Conservation (phyloP, 768 basidiomycete genomes). For the Leccinum uliginosum region DNA sequence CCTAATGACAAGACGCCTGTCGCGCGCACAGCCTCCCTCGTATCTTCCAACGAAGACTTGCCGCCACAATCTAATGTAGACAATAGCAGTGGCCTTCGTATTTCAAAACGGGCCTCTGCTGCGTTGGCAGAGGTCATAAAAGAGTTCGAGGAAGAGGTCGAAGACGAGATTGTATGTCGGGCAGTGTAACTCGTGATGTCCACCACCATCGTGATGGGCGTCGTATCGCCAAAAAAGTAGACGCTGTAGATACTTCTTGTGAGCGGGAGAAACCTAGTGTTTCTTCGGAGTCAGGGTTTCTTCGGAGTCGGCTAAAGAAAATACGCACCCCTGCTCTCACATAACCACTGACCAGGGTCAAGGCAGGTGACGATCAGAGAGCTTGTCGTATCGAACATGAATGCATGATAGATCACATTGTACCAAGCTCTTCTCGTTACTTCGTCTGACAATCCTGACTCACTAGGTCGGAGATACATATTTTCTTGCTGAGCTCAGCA, state of each 20-base stretch:
- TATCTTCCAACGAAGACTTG: conserved; percentile 32
- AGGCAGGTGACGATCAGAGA: too few relatives aligned
- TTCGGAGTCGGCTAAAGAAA: neutral
- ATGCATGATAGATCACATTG: too few relatives aligned
- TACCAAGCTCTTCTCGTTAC: too few relatives aligned
- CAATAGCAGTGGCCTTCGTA: conserved; percentile 17
- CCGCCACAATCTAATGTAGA: conserved; percentile 16
- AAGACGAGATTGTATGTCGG: conserved; percentile 80
- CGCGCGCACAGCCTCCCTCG: conserved; percentile 40
- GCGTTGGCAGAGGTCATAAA: conserved; percentile 73
- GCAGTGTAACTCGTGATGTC: too few relatives aligned
- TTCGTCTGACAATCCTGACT: too few relatives aligned
- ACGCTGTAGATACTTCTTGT: neutral
- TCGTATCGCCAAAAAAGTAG: neutral
- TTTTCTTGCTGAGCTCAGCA: too few relatives aligned
- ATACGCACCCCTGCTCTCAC: too few relatives aligned
- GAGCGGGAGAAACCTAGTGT: neutral
- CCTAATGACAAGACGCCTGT: conserved; percentile 38
- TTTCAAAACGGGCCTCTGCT: conserved; percentile 58
- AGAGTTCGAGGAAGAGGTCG: conserved; percentile 69
- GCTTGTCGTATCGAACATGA: too few relatives aligned
- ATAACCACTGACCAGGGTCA: too few relatives aligned
- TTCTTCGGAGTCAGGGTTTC: neutral
- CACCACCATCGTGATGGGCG: too few relatives aligned
- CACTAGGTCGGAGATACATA: too few relatives aligned